A percentile compares a stretch with the other conserved stretches of the same genome.
These are phyloP conservation scores for Diaporthe australafricana DNA, from an alignment of 2,329 filamentous ascomycete species.

Conservation along the genomic window DNA sequence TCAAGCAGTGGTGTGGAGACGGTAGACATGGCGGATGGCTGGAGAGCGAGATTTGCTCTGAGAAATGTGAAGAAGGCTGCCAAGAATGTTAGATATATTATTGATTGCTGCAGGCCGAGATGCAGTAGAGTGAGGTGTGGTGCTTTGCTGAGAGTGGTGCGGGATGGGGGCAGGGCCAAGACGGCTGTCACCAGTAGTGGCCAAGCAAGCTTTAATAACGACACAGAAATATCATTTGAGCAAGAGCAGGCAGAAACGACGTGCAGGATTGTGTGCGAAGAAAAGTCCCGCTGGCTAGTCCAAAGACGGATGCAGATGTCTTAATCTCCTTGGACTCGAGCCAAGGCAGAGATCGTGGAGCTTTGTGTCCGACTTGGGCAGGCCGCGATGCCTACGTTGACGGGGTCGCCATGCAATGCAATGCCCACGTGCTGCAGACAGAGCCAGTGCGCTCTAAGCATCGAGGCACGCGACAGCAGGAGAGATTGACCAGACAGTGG, in stretches of 20 bases:
- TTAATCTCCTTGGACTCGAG: not conserved
- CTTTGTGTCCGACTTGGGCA: not conserved
- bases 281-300: not conserved
- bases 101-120: not conserved
- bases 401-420: not conserved
- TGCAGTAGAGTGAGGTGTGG: not conserved
- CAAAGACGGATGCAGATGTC: not conserved
- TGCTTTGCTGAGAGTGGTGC: not conserved
- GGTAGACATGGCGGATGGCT: conserved; percentile 68
- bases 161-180: not conserved
- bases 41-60: conserved; percentile 81
- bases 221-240: not conserved
- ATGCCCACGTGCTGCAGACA: not conserved
- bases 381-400: not conserved
- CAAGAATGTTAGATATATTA: conserved; percentile 36
- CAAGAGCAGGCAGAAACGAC: not conserved
- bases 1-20: conserved; percentile 73
- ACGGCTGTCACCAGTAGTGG: conserved; percentile 2
- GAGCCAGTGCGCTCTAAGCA: not conserved
- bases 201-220: conserved; percentile 9
- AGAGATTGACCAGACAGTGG: not conserved
- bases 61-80: conserved; percentile 87
- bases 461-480: conserved; percentile 32
- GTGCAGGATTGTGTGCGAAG: not conserved
- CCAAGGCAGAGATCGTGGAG: not conserved